Conservation (phyloP, 228 moss, liverwort and hornwort genomes). For the Sphagnum fallax region DNA sequence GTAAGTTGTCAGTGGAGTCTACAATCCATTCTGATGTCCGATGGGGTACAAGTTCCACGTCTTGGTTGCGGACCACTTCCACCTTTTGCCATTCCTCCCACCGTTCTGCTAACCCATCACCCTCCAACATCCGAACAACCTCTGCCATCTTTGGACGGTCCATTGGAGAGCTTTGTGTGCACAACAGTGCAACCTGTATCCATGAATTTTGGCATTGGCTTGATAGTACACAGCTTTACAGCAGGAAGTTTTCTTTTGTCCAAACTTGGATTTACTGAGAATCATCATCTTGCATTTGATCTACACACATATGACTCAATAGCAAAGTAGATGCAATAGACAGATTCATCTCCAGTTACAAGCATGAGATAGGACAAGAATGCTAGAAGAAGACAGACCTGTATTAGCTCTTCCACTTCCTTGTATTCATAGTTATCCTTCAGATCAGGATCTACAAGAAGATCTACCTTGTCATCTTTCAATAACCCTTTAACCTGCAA, state of each 20-base stretch:
- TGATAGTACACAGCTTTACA: no score
- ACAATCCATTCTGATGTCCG: constrained; percentile 84
- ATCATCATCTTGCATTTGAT: no score
- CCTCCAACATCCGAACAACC: constrained; percentile 93
- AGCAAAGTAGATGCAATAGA: no score
- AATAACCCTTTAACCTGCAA: constrained; percentile 81
- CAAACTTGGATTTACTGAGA: no score
- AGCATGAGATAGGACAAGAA: no score
- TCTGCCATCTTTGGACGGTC: constrained; percentile 96
- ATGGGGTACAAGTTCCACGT: constrained; percentile 72
- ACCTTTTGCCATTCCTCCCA: constrained; percentile 99
- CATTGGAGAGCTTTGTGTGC: constrained; percentile 82
- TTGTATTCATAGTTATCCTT: constrained; percentile 66
- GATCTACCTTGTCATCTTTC: constrained; percentile 76
- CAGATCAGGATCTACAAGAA: constrained; percentile 82
- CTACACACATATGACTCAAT: no score
- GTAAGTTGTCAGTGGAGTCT: constrained; percentile 89
- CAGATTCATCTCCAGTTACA: no score
- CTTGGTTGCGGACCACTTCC: constrained; percentile 83
- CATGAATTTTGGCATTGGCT: not conserved
- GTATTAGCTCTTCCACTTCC: constrained; percentile 94
- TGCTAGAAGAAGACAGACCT: constrained; percentile 20
- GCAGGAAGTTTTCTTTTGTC: no score
- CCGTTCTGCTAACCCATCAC: constrained; percentile 89
- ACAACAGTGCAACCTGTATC: constrained; percentile 70